These are phyloP conservation scores for Alternaria conjuncta DNA, from an alignment of 2,329 filamentous ascomycete species.

Conservation along the genomic window DNA sequence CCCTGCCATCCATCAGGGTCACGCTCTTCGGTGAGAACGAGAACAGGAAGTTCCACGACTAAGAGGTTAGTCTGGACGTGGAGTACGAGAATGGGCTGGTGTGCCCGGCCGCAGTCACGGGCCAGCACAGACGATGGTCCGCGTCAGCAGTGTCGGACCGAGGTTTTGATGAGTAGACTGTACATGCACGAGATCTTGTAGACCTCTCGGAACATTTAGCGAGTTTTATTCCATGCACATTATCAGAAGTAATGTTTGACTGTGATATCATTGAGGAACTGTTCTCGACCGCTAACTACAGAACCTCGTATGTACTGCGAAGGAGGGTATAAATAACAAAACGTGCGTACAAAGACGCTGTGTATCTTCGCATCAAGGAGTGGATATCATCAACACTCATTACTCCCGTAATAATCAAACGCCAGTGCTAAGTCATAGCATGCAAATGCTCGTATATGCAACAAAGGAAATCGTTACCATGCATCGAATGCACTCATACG, in stretches of 20 bases:
- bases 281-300: background rate
- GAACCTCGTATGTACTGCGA: background rate
- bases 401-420: background rate
- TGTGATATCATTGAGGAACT: background rate
- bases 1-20: conserved; percentile 82
- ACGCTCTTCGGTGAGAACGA: conserved; percentile 92
- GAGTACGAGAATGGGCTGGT: background rate
- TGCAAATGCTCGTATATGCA: conserved; percentile 14
- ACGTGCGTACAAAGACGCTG: background rate
- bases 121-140: background rate
- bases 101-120: background rate
- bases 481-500: conserved; percentile 15
- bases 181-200: conserved; percentile 14
- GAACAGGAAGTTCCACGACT: conserved; percentile 96
- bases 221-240: conserved; percentile 16
- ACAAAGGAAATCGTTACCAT: conserved; percentile 21
- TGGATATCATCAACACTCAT: conserved; percentile 8
- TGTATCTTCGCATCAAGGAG: conserved; percentile 5
- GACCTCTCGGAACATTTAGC: conserved; percentile 21
- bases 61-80: conserved; percentile 39
- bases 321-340: conserved; percentile 3
- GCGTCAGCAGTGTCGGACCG: background rate
- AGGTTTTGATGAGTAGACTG: conserved; percentile 6
- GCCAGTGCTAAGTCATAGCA: background rate
- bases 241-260: background rate